Conservation (phyloP, 2,329 filamentous ascomycete genomes). For the Epichloe festucae region DNA sequence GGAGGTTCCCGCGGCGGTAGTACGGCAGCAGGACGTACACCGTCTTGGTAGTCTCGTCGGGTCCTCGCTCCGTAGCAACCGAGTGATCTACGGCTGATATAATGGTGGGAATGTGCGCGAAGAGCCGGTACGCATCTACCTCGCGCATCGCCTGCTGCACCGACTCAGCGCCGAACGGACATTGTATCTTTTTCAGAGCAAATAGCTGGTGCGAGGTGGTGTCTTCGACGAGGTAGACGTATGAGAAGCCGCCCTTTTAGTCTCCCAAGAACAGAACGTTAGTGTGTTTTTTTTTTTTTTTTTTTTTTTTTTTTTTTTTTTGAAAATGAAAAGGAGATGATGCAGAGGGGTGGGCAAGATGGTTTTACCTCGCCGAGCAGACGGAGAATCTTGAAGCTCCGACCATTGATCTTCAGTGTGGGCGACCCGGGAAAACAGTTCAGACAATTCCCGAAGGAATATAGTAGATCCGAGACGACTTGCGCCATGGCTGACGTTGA, state of each 20-base stretch:
- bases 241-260: conserved; percentile 79
- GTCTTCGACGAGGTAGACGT: conserved; percentile 97
- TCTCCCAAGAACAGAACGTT: no score
- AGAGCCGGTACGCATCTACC: conserved; percentile 91
- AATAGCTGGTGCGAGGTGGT: conserved; percentile 71
- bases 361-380: conserved; percentile 72
- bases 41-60: conserved; percentile 61
- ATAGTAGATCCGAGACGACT: conserved; percentile 77
- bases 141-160: conserved; percentile 92
- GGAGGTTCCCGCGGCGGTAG: conserved; percentile 86
- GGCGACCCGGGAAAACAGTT: conserved; percentile 93
- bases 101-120: conserved; percentile 70
- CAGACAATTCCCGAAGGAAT: conserved; percentile 87
- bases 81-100: conserved; percentile 76
- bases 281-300: no score
- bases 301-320: no score
- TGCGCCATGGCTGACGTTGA: conserved; percentile 49
- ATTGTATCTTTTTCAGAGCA: conserved; percentile 97
- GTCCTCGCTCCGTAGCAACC: conserved; percentile 60
- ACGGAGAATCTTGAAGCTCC: conserved; percentile 90
- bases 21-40: conserved; percentile 95
- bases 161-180: conserved; percentile 93
- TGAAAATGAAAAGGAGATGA: no score
- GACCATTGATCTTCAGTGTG: conserved; percentile 86
- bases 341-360: not conserved